Conservation (phyloP, 169 alveolate species). For the Miamiensis avidus region DNA sequence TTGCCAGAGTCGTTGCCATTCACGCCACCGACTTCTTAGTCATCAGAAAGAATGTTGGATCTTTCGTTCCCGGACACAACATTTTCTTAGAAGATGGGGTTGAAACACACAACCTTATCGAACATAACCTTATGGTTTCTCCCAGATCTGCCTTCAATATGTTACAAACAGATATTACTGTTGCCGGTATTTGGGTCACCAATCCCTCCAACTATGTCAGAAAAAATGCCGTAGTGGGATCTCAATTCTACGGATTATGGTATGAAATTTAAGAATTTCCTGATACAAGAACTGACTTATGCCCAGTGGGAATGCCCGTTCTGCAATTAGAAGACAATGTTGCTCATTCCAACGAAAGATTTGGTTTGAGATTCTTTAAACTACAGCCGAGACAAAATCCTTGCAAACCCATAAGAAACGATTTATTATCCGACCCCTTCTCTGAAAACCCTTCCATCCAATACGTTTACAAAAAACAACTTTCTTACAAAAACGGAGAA, state of each 20-base stretch:
- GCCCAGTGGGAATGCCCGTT: slow-evolving; percentile 56
- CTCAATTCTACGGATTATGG: slow-evolving; percentile 78
- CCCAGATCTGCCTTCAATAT: slow-evolving; percentile 51
- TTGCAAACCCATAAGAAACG: slow-evolving; percentile 23
- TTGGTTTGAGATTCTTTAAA: slow-evolving; percentile 72
- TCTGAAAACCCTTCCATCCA: slow-evolving; percentile 51
- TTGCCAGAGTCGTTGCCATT: slow-evolving; percentile 64
- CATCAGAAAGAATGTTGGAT: slow-evolving; percentile 68
- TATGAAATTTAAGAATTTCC: slow-evolving; percentile 54
- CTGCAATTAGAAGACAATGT: slow-evolving; percentile 60
- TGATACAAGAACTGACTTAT: slow-evolving; percentile 51
- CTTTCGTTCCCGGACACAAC: slow-evolving; percentile 70
- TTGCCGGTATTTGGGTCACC: slow-evolving; percentile 78
- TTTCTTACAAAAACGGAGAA: slow-evolving; percentile 57
- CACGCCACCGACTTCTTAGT: slow-evolving; percentile 66
- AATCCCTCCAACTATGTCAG: slow-evolving; percentile 62
- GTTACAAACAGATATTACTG: slow-evolving; percentile 69
- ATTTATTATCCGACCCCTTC: slow-evolving; percentile 14
- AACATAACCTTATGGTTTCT: slow-evolving; percentile 53
- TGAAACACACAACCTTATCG: slow-evolving; percentile 64
- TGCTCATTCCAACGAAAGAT: slow-evolving; percentile 74
- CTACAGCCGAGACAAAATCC: slow-evolving; percentile 50
- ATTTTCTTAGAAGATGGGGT: slow-evolving; percentile 82
- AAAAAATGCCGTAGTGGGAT: slow-evolving; percentile 72
- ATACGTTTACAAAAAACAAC: slow-evolving; percentile 44